These are phyloP conservation scores for Spizellomyces punctatus DNA, from an alignment of 192 early-diverging fungal genomes.

Conservation along the genomic window DNA sequence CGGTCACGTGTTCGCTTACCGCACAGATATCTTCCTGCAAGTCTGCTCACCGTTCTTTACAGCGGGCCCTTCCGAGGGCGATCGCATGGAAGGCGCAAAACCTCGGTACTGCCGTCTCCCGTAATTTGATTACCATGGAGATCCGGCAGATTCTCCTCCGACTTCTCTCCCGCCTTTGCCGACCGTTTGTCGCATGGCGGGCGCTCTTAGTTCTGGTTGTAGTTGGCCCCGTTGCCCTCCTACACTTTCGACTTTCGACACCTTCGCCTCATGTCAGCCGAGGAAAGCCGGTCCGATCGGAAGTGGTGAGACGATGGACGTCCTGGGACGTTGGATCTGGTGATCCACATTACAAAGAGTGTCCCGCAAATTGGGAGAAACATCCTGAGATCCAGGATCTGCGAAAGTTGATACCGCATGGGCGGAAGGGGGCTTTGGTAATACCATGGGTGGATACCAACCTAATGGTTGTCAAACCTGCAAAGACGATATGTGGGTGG, in stretches of 20 bases:
- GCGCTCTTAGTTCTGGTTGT: not conserved
- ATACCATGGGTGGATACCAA: conserved; percentile 10
- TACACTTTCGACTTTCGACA: not conserved
- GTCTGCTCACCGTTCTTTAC: no score
- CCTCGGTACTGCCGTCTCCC: no score
- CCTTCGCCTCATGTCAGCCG: not conserved
- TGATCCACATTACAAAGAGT: not conserved
- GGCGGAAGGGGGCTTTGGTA: conserved; percentile 12
- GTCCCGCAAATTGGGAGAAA: not conserved
- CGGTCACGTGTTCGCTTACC: no score
- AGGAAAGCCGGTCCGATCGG: not conserved
- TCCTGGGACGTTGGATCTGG: conserved; percentile 8
- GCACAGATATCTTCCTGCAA: no score
- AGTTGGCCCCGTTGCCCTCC: not conserved
- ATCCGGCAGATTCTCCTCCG: not conserved
- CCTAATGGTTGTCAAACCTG: not conserved
- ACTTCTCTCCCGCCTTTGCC: conserved; percentile 5
- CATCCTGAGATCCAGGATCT: conserved; percentile 5
- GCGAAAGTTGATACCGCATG: not conserved
- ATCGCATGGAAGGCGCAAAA: no score
- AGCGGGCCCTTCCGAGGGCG: no score
- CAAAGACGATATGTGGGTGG: conserved; percentile 24
- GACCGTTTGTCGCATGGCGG: conserved; percentile 12
- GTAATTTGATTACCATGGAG: not conserved
- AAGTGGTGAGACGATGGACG: conserved; percentile 12